Base-by-base conservation (phyloP, 2,329 filamentous ascomycete species). In the Neofusicoccum cordaticola region DNA sequence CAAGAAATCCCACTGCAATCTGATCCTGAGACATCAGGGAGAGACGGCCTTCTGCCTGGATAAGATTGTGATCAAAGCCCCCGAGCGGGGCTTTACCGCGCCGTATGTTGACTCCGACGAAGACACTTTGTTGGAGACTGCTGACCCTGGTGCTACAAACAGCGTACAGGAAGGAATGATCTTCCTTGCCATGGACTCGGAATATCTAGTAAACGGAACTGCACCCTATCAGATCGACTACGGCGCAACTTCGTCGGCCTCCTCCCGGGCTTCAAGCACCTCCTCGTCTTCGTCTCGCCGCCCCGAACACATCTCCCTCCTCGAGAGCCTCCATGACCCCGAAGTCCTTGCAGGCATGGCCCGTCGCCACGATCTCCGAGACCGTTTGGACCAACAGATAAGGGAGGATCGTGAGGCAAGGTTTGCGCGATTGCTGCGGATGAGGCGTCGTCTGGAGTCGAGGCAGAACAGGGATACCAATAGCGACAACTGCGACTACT, bases 121-220 rank as follows among this genome's bases (percentile, higher is more conserved):
- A 47, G 56, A 22, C 12, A 15, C 31, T 48, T 63, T 65, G 62
- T 64, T 66, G 62, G 39, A 44, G 45, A 1, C 50, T 66, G 52
- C 77, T 83, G 68, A 82, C 71, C 58, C 65, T 65, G 67, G 15
- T 60, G 51, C 63, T 63, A 13, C 12, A 8, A 52, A 64, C 74
- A 94, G 91, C 62, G 89, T 97, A 62, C 89, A 94, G 77, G 91
- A 96, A 83, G 94, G 95, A 50, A 89, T 97, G 84, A 86, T 98
- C 0, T 97, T 97, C 73, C 85, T 98, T 34, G 86, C 91, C 51
- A 97, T 97, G 93, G 85, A 88, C 45, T 86, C 88, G 42, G 88
- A 96, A 69, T 89, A 95, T 66, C 80, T 95, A 1, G 79, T 95
- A 48, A 85, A 83, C 19, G 85, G 89, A 65, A 95, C 92, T 11